Evolutionary conservation across 352 stramenopile genomes (phyloP).

Genomic region (Phytophthora cajani): DNA sequence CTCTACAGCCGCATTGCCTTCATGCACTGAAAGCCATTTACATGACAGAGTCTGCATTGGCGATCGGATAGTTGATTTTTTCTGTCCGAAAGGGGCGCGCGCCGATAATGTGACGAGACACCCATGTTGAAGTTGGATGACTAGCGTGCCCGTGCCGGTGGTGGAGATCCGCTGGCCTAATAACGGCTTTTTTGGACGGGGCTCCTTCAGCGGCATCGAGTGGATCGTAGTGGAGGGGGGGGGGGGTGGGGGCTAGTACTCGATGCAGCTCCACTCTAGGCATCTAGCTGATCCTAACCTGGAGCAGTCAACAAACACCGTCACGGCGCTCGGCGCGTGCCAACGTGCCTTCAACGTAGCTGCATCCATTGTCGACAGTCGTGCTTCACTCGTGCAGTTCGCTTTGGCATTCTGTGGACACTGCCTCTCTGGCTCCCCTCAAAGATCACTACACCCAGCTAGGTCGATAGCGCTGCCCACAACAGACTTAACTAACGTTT

Average conservation of each 20-base stretch:
- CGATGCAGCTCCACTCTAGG: neutral
- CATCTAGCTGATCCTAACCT: neutral
- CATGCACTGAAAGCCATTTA: neutral
- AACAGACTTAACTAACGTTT: too few relatives aligned
- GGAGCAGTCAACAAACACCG: neutral
- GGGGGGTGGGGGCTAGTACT: neutral
- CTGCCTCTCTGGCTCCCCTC: too few relatives aligned
- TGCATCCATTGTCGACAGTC: neutral
- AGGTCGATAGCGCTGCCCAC: too few relatives aligned
- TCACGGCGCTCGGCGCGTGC: neutral
- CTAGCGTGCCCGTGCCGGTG: slow-evolving; percentile 4
- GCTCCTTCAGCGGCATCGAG: neutral
- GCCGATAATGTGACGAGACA: slow-evolving; percentile 3
- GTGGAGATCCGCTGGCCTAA: neutral
- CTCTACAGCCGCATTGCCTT: neutral
- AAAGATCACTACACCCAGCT: too few relatives aligned
- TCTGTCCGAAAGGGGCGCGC: slow-evolving; percentile 7
- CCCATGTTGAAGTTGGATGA: slow-evolving; percentile 8
- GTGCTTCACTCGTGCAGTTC: neutral
- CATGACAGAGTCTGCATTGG: neutral
- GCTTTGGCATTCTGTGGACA: too few relatives aligned
- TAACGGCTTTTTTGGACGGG: neutral
- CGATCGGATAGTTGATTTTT: neutral
- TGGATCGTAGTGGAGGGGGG: neutral
- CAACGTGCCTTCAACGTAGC: neutral